phyloP scores from a whole-genome alignment of 257 asterid species.

The Leptodermis oblonga region DNA sequence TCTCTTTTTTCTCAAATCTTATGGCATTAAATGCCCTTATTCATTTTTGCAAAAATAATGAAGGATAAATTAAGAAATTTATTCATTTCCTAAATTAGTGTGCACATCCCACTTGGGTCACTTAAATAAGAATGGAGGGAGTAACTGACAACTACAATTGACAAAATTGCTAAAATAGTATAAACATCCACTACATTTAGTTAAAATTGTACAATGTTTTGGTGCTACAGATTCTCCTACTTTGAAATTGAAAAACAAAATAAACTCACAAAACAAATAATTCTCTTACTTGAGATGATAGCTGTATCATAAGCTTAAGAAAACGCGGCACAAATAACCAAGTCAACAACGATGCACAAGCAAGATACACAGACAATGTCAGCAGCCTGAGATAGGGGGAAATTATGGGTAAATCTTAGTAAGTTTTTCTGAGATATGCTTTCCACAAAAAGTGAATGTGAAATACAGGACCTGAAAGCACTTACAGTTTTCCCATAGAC shows the following conservation, averaged over 20 bases:
- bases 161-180: neutral
- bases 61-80: no score
- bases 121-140: no score
- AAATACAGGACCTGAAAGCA: conserved; percentile 7
- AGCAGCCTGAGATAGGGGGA: conserved; percentile 52
- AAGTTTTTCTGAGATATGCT: neutral
- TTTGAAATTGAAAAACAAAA: conserved; percentile 2
- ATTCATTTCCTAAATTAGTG: no score
- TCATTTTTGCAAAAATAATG: no score
- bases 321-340: conserved; percentile 84
- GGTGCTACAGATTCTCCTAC: neutral
- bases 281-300: conserved; percentile 79
- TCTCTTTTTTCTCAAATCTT: no score
- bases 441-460: conserved; percentile 15
- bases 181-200: neutral
- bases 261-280: conserved; percentile 9
- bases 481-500: conserved; percentile 91
- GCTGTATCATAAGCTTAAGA: conserved; percentile 76
- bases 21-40: no score
- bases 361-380: conserved; percentile 60
- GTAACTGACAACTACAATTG: neutral
- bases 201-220: neutral
- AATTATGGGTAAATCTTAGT: conserved; percentile 3
- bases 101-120: no score
- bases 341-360: conserved; percentile 65